Percentiles rank a stretch among this genome's conserved stretches.
phyloP scores from a whole-genome alignment of 2,329 filamentous ascomycete species.

The Pyricularia sp. region DNA sequence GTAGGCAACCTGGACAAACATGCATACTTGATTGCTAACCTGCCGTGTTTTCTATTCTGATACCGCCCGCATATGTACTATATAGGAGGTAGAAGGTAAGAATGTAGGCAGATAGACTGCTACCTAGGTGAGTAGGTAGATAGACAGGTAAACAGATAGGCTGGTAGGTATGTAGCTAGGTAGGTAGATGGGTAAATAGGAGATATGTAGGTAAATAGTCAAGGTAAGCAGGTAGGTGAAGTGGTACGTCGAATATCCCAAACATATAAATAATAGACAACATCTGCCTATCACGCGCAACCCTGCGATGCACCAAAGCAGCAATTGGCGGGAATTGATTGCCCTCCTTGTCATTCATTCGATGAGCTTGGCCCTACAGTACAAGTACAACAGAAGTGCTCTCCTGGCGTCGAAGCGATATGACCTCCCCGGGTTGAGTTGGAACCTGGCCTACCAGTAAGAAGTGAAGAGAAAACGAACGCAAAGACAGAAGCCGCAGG shows the following conservation, averaged over 20 bases:
- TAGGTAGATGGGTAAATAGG: too few species aligned
- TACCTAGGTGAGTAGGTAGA: too few species aligned
- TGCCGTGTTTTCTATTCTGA: not conserved
- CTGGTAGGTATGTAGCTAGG: too few species aligned
- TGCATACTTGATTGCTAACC: too few species aligned
- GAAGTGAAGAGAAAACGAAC: not conserved
- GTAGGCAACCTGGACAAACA: not conserved
- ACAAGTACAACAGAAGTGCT: not conserved
- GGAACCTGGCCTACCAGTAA: not conserved
- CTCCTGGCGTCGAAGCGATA: not conserved
- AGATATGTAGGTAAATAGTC: too few species aligned
- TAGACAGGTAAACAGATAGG: too few species aligned
- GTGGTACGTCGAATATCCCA: too few species aligned
- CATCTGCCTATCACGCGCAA: not conserved
- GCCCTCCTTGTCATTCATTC: not conserved
- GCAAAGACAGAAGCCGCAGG: not conserved
- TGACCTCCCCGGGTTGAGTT: not conserved
- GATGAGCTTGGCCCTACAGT: not conserved
- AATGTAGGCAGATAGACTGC: too few species aligned
- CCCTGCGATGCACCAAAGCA: not conserved
- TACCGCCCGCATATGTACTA: too few species aligned
- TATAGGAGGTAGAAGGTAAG: too few species aligned
- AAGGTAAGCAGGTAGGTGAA: too few species aligned
- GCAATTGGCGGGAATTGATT: not conserved
- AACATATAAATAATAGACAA: too few species aligned